Evolutionary conservation across 441 rosid species (phyloP), one percentile per base, ranked within the genome.

Genomic region (Erodium texanum): DNA sequence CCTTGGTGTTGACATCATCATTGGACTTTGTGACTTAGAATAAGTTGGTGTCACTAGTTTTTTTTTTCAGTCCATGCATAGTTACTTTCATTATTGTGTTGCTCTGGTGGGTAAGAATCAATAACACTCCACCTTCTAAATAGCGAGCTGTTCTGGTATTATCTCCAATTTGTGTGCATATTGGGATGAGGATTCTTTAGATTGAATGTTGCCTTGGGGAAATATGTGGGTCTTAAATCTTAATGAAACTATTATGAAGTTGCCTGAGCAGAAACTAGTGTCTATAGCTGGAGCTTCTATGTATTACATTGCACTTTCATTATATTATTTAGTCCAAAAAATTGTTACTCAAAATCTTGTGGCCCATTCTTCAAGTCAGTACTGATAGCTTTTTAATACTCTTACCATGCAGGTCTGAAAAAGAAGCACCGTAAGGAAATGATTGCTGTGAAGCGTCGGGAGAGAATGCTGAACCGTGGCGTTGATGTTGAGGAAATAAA

Each of bases 401-500:
- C 66, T 67, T 32, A 12, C 15, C 2, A n/a, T 71, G 73, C 78
- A 89, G 95, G 90, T 69, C 91, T 75, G 72, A 93, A 83, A 75
- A 91, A 93, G 92, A 91, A 89, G 61, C 86, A 84, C 24, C 84
- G 80, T 27, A 93, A 89, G 82, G 96, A 93, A 79, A 70, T 73
- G 73, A 88, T 91, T 76, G 90, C 89, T 75, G 77, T 77, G 56
- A 89, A 87, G 78, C 95, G 85, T 43, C 89, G 84, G 45, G 86
- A 83, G 68, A 85, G 97, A 81, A 89, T 87, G 97, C 72, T 85
- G 75, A 73, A 27, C 65, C 79, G 91, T n/a, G 97, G 96, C 68
- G 93, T 93, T 72, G 93, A 89, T 77, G 85, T 87, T 41, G 83
- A 82, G 70, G 79, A 82, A 68, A 77, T 91, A 81, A 91, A 89